Evolutionary conservation across 2,329 filamentous ascomycete species (phyloP).

Genomic region (Exophiala viscosa): DNA sequence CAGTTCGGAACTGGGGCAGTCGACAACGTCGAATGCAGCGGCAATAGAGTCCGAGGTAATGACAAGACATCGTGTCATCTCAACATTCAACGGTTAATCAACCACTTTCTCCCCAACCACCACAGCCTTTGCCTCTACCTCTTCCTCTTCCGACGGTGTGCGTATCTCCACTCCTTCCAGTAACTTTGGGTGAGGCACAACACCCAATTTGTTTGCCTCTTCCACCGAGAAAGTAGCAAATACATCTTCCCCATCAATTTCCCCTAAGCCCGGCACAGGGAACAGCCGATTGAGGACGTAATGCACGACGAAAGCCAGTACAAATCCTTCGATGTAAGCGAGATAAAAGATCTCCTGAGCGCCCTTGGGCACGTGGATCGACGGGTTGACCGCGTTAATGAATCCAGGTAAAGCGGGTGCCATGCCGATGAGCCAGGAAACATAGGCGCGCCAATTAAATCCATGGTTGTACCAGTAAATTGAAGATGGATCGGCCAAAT

Average conservation of each 20-base stretch:
- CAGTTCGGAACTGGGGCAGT: no score
- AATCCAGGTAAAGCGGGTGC: conserved; percentile 57
- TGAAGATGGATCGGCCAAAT: conserved; percentile 19
- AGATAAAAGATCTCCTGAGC: conserved; percentile 11
- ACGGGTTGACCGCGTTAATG: conserved; percentile 54
- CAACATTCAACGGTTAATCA: no score
- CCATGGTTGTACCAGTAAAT: conserved; percentile 34
- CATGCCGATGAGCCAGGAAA: conserved; percentile 56
- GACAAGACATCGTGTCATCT: no score
- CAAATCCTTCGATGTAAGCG: conserved; percentile 10
- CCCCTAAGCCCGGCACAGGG: conserved; percentile 9
- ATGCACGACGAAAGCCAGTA: conserved; percentile 5
- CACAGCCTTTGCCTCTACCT: no score
- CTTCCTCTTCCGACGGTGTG: no score
- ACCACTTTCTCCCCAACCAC: no score
- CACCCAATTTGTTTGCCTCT: conserved; percentile 7
- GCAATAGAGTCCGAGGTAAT: no score
- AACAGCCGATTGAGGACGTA: conserved; percentile 10
- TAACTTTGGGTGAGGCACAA: conserved; percentile 3
- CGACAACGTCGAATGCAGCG: no score
- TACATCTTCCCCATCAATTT: conserved; percentile 4
- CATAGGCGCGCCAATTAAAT: conserved; percentile 59
- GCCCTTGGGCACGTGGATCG: conserved; percentile 55
- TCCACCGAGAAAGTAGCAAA: conserved; percentile 6
- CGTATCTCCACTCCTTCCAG: background rate